phyloP scores from a whole-genome alignment of 257 asterid species.

The Coffea canephora region DNA sequence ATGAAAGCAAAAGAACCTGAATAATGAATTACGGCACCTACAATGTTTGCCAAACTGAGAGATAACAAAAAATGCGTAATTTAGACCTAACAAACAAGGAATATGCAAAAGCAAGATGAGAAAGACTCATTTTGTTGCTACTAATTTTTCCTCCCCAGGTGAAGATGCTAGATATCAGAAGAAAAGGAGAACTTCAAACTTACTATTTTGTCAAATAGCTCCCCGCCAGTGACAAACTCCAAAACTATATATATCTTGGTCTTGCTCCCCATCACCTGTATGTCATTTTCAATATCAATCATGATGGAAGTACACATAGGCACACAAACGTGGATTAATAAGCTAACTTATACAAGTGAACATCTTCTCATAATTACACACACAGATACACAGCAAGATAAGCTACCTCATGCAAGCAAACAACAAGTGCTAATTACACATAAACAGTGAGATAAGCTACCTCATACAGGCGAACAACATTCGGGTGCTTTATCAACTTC shows the following conservation, averaged over 20 bases:
- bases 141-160: background rate
- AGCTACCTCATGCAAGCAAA: no score
- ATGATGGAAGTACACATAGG: background rate
- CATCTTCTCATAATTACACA: no score
- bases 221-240: constrained; percentile 92
- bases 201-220: constrained; percentile 95
- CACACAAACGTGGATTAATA: background rate
- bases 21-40: background rate
- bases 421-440: no score
- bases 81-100: background rate
- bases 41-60: background rate
- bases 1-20: no score
- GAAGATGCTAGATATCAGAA: background rate
- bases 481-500: constrained; percentile 84
- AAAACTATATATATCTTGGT: constrained; percentile 85
- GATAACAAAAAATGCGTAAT: no score
- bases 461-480: constrained; percentile 75
- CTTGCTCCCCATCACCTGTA: constrained; percentile 94
- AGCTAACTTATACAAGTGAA: no score
- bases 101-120: no score
- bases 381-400: no score
- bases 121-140: no score
- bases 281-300: background rate
- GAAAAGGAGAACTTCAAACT: background rate
- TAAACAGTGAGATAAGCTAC: constrained; percentile 31